Evolutionary conservation across 169 alveolate species (phyloP).

Genomic region (Eimeria maxima): DNA sequence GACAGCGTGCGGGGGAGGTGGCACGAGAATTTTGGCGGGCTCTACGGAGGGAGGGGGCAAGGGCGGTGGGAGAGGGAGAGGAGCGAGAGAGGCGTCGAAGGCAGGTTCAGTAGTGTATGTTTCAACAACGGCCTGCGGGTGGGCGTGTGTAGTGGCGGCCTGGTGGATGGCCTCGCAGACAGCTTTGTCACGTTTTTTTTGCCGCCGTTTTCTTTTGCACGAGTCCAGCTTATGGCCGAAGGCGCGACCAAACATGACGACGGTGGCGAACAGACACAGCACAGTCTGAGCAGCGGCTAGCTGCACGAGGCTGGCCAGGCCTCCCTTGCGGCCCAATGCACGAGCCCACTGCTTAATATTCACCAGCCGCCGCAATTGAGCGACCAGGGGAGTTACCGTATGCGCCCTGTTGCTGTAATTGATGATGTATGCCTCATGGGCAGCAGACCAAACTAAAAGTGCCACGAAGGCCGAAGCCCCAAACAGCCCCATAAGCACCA

Average conservation of each 20-base stretch:
- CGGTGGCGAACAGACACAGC: slow-evolving; percentile 25
- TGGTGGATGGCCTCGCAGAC: not conserved
- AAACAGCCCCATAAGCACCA: slow-evolving; percentile 40
- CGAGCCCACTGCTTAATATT: slow-evolving; percentile 50
- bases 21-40: slow-evolving; percentile 50
- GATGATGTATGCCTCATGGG: slow-evolving; percentile 37
- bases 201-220: slow-evolving; percentile 33
- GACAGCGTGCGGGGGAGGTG: slow-evolving; percentile 67
- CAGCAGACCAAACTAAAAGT: slow-evolving; percentile 26
- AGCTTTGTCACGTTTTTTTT: slow-evolving; percentile 50
- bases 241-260: slow-evolving; percentile 39
- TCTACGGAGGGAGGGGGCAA: not conserved
- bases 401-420: slow-evolving; percentile 48
- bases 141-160: not conserved
- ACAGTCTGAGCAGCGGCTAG: slow-evolving; percentile 41
- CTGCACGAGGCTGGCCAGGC: slow-evolving; percentile 38
- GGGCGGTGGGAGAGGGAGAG: not conserved
- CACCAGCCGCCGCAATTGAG: slow-evolving; percentile 11
- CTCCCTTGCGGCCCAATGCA: slow-evolving; percentile 14
- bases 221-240: slow-evolving; percentile 25
- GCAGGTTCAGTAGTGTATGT: not conserved
- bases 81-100: not conserved
- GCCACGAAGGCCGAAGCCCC: slow-evolving; percentile 29
- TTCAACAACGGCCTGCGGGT: slow-evolving; percentile 13
- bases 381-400: not conserved